Evolutionary conservation across 2,329 filamentous ascomycete genomes (phyloP).

Genomic region (Coniosporium tulheliwenetii): DNA sequence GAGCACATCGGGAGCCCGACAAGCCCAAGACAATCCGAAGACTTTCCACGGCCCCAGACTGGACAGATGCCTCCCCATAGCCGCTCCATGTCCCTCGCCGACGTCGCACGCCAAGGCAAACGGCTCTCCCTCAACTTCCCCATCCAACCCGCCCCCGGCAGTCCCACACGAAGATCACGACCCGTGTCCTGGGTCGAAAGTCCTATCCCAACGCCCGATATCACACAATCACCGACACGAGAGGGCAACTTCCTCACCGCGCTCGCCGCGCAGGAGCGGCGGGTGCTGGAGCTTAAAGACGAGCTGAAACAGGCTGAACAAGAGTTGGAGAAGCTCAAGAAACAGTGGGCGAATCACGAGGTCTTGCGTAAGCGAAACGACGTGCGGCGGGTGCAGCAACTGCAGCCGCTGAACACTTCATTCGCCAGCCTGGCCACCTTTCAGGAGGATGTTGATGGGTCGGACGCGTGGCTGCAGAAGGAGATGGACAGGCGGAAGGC

Average conservation of each 20-base stretch:
- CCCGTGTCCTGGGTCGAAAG: conserved; percentile 22
- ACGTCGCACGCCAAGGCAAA: conserved; percentile 11
- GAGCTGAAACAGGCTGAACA: conserved; percentile 72
- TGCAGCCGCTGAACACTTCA: conserved; percentile 36
- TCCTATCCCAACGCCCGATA: conserved; percentile 8
- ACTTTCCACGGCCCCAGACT: background rate
- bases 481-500: conserved; percentile 64
- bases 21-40: background rate
- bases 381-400: conserved; percentile 41
- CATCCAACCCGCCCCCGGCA: conserved; percentile 22
- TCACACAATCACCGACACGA: conserved; percentile 12
- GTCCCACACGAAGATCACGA: conserved; percentile 17
- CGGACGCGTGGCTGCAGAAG: conserved; percentile 26
- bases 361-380: conserved; percentile 59
- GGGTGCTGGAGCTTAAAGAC: conserved; percentile 79
- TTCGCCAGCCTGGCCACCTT: conserved; percentile 14
- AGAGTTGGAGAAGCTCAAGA: conserved; percentile 64
- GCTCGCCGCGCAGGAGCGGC: conserved; percentile 81
- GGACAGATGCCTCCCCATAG: background rate
- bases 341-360: conserved; percentile 67
- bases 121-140: conserved; percentile 34
- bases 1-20: conserved; percentile 2
- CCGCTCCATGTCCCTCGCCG: background rate
- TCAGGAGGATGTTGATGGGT: conserved; percentile 29
- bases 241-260: conserved; percentile 58